phyloP scores from a whole-genome alignment of 2,329 filamentous ascomycete species.

The Aspergillus glaucus region DNA sequence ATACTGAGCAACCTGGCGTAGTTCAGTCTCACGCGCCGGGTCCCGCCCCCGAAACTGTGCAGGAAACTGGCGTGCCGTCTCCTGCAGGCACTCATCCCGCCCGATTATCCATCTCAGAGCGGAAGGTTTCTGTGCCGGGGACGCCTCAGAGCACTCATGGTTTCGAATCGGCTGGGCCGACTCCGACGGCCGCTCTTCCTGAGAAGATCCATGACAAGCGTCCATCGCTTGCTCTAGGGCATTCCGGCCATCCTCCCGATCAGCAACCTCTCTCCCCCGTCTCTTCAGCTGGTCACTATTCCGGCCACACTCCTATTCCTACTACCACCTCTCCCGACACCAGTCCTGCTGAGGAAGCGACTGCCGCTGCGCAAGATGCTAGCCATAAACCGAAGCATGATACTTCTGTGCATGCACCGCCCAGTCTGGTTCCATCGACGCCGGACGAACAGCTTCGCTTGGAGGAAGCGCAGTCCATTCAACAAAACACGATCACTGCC shows the following conservation, averaged over 20 bases:
- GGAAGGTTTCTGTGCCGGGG: conserved; percentile 13
- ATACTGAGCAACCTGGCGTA: conserved; percentile 6
- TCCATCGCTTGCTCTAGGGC: conserved; percentile 22
- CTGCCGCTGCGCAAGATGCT: conserved; percentile 41
- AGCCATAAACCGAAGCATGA: conserved; percentile 20
- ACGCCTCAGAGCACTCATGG: conserved; percentile 19
- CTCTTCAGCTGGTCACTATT: conserved; percentile 64
- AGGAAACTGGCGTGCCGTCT: conserved; percentile 6
- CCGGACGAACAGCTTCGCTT: conserved; percentile 55
- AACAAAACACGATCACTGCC: conserved; percentile 16
- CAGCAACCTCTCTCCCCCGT: conserved; percentile 43
- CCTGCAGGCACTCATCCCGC: conserved; percentile 36
- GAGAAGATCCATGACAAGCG: conserved; percentile 23
- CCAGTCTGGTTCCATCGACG: conserved; percentile 39
- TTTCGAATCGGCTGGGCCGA: conserved; percentile 14
- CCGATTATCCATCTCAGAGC: conserved; percentile 45
- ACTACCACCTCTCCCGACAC: conserved; percentile 66
- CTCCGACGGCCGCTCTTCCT: conserved; percentile 8
- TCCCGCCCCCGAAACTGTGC: conserved; percentile 8
- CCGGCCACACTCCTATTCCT: conserved; percentile 64
- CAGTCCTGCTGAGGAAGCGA: conserved; percentile 61
- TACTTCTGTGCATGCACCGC: conserved; percentile 16
- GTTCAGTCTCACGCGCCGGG: conserved; percentile 6
- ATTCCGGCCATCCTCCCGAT: conserved; percentile 20
- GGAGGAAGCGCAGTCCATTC: conserved; percentile 47